Evolutionary conservation across 1,139 yeast species (phyloP), one percentile per base, ranked within the genome.

Genomic region (Zhuliangozyma parablackwelliae): DNA sequence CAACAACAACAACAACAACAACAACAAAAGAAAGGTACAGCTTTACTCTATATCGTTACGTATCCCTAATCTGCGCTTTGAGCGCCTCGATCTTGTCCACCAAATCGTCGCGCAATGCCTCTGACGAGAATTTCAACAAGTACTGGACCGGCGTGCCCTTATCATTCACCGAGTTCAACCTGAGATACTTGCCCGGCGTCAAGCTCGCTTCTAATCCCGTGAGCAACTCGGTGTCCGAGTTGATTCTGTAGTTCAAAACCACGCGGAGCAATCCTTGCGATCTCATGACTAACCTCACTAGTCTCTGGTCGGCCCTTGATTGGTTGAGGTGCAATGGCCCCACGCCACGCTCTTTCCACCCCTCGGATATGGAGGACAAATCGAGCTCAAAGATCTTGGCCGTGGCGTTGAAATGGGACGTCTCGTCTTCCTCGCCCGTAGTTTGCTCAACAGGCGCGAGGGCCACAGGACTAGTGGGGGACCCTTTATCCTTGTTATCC

Each of bases 311-410:
- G 4, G 51, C 51, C 21, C 56, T 51, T n/a, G 69, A 61, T 43
- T 75, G 75, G 58, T 92, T 92, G 29, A 94, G 75, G 57, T 87
- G 96, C 12, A 94, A 63, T 5, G 80, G 75, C 1, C 99, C 99
- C 29, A 84, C 72, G 12, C 98, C 99, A 51, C 95, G 77, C 59
- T 94, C 98, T 57, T 86, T 92, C 98, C 99, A 94, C 2, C 96
- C 97, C 23, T 72, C 77, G 10, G 72, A 59, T 1, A 84, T 72
- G 30, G 77, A 72, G 1, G 81, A 63, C 29, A 90, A 64, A 47
- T 84, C 80, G 47, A 88, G 65, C 36, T 82, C 87, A 55, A 89
- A 94, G 13, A 92, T 65, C 55, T 90, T 88, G 10, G 95, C 89
- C 30, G 83, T 80, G 32, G 84, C 73, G 30, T 78, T 77, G 56